Conservation (phyloP, 495 filamentous ascomycete species). For the Tetracladium setigerum region DNA sequence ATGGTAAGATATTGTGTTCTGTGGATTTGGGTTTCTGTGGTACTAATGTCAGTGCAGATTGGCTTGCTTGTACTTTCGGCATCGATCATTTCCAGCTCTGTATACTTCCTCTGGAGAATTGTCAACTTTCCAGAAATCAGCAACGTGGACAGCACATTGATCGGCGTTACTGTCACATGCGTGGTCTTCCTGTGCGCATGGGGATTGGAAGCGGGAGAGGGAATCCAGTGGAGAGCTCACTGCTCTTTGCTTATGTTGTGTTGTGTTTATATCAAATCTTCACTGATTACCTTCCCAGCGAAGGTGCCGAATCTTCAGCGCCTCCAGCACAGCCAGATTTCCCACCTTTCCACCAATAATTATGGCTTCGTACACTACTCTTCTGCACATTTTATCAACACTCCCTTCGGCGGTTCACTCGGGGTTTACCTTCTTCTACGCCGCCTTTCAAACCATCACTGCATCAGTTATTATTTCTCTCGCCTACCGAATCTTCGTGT, state of each 20-base stretch:
- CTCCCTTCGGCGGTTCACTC: conserved; percentile 80
- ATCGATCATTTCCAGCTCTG: conserved; percentile 82
- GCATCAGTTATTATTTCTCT: conserved; percentile 92
- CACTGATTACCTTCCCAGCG: conserved; percentile 82
- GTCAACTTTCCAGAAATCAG: conserved; percentile 86
- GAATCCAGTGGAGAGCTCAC: conserved; percentile 90
- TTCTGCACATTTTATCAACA: conserved; percentile 74
- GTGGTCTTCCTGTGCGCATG: conserved; percentile 87
- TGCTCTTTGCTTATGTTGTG: conserved; percentile 93
- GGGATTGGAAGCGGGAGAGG: conserved; percentile 93
- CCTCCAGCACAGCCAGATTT: conserved; percentile 65
- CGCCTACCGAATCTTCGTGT: conserved; percentile 83
- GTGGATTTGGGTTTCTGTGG: neutral
- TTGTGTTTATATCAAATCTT: conserved; percentile 99
- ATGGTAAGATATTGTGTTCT: conserved; percentile 56
- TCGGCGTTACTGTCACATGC: conserved; percentile 85
- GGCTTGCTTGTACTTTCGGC: conserved; percentile 78
- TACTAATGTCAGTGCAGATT: conserved; percentile 37
- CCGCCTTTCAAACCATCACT: conserved; percentile 87
- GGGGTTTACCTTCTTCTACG: conserved; percentile 76
- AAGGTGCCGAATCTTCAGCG: conserved; percentile 40
- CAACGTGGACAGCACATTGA: conserved; percentile 89
- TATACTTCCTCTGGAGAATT: conserved; percentile 96
- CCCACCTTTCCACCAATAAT: conserved; percentile 92
- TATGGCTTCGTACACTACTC: conserved; percentile 95